Evolutionary conservation across 495 filamentous ascomycete species (phyloP).

Genomic region (Parathielavia appendiculata): DNA sequence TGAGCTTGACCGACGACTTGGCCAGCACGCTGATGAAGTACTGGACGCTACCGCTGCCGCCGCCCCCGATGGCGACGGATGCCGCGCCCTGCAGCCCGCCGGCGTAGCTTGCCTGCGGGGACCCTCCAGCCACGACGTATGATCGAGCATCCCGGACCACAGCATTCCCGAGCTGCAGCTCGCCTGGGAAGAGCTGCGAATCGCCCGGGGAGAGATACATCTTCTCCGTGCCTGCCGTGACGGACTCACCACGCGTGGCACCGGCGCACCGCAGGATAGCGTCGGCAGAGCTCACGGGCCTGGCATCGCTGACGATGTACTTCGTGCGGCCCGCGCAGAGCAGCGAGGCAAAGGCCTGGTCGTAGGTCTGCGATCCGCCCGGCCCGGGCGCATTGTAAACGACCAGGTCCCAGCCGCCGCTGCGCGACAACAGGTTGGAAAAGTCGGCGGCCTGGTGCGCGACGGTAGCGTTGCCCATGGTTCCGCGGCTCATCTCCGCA

Average conservation of each 20-base stretch:
- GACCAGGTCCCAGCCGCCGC: background rate
- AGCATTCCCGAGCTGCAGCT: background rate
- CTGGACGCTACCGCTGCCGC: background rate
- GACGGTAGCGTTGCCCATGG: background rate
- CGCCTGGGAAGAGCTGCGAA: background rate
- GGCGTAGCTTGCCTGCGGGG: background rate
- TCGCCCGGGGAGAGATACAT: background rate
- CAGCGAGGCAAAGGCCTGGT: background rate
- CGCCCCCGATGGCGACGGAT: background rate
- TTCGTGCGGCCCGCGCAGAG: background rate
- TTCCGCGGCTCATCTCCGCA: background rate
- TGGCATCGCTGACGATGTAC: background rate
- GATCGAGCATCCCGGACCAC: background rate
- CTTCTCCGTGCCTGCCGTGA: background rate
- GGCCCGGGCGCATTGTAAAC: background rate
- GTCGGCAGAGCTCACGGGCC: background rate
- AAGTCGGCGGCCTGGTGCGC: background rate
- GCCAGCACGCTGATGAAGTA: background rate
- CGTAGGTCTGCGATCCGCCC: background rate
- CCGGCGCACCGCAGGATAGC: background rate
- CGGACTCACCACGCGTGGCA: background rate
- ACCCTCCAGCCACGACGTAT: background rate
- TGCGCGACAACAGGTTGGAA: background rate
- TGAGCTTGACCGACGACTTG: background rate
- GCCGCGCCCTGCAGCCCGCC: background rate